Conservation (phyloP, 75 land plant species). For the Larix kaempferi region DNA sequence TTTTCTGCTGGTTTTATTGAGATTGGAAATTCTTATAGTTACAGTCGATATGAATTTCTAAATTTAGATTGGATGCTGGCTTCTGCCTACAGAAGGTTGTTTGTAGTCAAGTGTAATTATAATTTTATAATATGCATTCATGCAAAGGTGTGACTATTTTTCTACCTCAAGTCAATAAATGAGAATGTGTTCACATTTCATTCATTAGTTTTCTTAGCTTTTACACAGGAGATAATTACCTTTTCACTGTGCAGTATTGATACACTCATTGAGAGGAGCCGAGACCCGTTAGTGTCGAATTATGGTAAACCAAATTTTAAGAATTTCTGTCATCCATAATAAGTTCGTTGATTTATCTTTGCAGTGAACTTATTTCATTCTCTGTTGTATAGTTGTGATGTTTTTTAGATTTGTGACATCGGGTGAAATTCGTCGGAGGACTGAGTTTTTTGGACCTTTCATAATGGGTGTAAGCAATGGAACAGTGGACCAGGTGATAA, state of each 20-base stretch:
- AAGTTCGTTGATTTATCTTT: not conserved
- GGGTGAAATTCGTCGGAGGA: slow-evolving; percentile 79
- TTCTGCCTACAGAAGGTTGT: not conserved
- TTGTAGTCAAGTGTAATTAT: not conserved
- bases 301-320: slow-evolving; percentile 56
- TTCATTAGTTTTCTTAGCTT: not conserved
- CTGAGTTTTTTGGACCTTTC: slow-evolving; percentile 95
- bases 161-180: too few relatives aligned
- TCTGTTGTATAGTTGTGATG: slow-evolving; percentile 76
- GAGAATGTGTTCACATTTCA: not conserved
- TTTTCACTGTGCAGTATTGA: slow-evolving; percentile 50
- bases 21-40: not conserved
- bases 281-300: slow-evolving; percentile 80
- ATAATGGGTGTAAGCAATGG: slow-evolving; percentile 67
- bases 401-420: slow-evolving; percentile 97
- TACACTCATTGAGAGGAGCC: slow-evolving; percentile 58
- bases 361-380: slow-evolving; percentile 5
- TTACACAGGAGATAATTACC: not conserved
- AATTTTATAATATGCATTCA: too few relatives aligned
- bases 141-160: too few relatives aligned
- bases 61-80: not conserved
- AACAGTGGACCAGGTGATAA: slow-evolving; percentile 74
- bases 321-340: not conserved
- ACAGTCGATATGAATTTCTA: not conserved
- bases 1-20: not conserved